Percentiles rank a stretch among this genome's conserved stretches.
phyloP scores from a whole-genome alignment of 169 alveolate species.

The Plasmodium malariae region DNA sequence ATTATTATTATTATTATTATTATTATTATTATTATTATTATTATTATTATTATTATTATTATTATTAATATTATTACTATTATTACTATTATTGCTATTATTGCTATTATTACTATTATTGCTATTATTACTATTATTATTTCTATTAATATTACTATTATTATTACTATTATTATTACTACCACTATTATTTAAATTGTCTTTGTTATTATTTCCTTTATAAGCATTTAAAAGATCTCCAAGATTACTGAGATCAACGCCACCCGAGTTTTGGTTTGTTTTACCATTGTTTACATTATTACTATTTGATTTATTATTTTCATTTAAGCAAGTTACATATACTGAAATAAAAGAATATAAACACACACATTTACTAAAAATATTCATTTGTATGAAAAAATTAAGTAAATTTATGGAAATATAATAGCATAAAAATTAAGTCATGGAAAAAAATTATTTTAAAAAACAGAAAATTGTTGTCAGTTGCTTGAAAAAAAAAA shows the following conservation, averaged over 20 bases:
- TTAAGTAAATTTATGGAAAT: not conserved
- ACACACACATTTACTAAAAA: slow-evolving; percentile 43
- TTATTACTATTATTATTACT: too few species aligned
- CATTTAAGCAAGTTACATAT: slow-evolving; percentile 29
- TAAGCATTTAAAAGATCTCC: slow-evolving; percentile 13
- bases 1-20: too few species aligned
- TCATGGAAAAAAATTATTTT: too few species aligned
- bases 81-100: too few species aligned
- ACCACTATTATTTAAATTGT: not conserved
- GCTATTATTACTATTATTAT: too few species aligned
- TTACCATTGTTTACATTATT: not conserved
- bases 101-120: too few species aligned
- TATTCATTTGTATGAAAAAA: slow-evolving; percentile 59
- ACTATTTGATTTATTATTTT: slow-evolving; percentile 18
- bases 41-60: too few species aligned
- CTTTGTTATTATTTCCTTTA: slow-evolving; percentile 6
- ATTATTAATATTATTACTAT: too few species aligned
- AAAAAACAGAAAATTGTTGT: not conserved
- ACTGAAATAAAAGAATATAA: slow-evolving; percentile 50
- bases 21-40: too few species aligned
- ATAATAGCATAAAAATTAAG: slow-evolving; percentile 17
- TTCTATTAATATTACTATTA: too few species aligned
- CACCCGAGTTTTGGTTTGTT: not conserved
- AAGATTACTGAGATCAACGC: slow-evolving; percentile 15
- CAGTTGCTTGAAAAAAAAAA: not conserved